These are phyloP conservation scores for Primulina eburnea DNA, from an alignment of 257 asterid genomes.

Conservation along the genomic window DNA sequence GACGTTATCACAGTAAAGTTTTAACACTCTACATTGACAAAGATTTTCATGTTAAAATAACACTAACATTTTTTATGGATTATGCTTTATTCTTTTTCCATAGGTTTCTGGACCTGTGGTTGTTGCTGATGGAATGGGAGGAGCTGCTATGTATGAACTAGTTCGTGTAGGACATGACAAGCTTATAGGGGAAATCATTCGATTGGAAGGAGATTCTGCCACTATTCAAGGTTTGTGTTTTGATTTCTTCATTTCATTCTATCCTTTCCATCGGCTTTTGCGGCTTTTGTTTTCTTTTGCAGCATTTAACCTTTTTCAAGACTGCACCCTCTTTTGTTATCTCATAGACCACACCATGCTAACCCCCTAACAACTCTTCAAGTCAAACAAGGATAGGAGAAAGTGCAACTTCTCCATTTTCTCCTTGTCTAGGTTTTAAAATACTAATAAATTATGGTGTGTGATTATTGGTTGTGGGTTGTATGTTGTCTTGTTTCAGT, in stretches of 20 bases:
- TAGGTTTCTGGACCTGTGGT: conserved; percentile 77
- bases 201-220: conserved; percentile 78
- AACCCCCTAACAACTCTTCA: not conserved
- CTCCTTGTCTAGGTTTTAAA: not conserved
- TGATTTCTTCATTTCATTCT: not conserved
- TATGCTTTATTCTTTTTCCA: not conserved
- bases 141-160: conserved; percentile 79
- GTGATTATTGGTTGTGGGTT: not conserved
- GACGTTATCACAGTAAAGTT: not conserved
- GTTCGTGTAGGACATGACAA: conserved; percentile 79
- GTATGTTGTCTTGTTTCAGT: conserved; percentile 31
- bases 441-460: not conserved
- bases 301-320: not conserved
- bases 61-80: not conserved
- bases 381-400: not conserved
- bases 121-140: conserved; percentile 74
- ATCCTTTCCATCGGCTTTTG: not conserved
- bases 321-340: not conserved
- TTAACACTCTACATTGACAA: not conserved
- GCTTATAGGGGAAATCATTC: conserved; percentile 72
- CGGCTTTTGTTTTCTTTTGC: not conserved
- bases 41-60: not conserved
- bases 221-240: conserved; percentile 57
- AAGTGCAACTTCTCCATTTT: not conserved
- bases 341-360: not conserved